Conservation (phyloP, 208 protist genomes). For the Balamuthia mandrillaris region DNA sequence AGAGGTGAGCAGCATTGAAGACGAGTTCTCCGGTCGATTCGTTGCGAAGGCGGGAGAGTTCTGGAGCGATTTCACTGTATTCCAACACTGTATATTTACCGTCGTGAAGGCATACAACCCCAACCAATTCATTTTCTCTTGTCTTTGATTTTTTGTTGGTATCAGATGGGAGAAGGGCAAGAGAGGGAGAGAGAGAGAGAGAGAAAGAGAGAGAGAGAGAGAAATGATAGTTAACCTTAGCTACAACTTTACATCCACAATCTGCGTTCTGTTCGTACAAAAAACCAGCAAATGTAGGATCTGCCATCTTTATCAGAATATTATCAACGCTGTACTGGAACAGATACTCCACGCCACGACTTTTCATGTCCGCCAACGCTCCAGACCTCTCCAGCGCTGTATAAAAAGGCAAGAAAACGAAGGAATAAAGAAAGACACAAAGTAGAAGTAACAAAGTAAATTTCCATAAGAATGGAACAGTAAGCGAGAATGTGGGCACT, state of each 20-base stretch:
- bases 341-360: conserved; percentile 83
- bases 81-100: conserved; percentile 88
- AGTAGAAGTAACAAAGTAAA: conserved; percentile 21
- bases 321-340: conserved; percentile 97
- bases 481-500: neutral
- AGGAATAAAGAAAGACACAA: conserved; percentile 35
- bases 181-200: too few species aligned
- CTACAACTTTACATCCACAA: conserved; percentile 87
- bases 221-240: too few species aligned
- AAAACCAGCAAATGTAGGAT: conserved; percentile 92
- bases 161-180: neutral
- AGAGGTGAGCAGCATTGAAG: conserved; percentile 95
- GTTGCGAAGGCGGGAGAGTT: conserved; percentile 61
- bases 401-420: too few species aligned
- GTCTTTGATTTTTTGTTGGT: conserved; percentile 28
- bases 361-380: conserved; percentile 78
- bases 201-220: too few species aligned
- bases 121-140: conserved; percentile 76
- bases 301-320: conserved; percentile 84
- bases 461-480: neutral
- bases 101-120: conserved; percentile 86
- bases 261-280: conserved; percentile 73
- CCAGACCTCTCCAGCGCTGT: conserved; percentile 61
- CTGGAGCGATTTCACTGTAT: conserved; percentile 93
- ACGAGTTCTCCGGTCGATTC: conserved; percentile 79